These are phyloP conservation scores for Beauveria medogensis DNA, from an alignment of 2,329 filamentous ascomycete species.

Conservation along the genomic window DNA sequence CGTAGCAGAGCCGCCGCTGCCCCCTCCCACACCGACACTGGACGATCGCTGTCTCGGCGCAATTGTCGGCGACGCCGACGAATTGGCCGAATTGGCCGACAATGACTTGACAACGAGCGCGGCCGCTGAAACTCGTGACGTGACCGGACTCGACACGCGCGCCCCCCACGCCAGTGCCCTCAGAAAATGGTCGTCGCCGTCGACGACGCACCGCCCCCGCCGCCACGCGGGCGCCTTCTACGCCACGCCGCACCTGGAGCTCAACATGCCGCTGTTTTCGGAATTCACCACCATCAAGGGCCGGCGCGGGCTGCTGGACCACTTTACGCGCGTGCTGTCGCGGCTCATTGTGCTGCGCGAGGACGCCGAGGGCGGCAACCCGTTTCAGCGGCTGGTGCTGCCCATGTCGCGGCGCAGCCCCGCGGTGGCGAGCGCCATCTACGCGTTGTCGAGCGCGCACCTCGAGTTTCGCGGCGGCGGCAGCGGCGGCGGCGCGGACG, in stretches of 20 bases:
- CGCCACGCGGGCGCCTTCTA: constrained; percentile 15
- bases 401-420: constrained; percentile 47
- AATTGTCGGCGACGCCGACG: too few species aligned
- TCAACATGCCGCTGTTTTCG: constrained; percentile 43
- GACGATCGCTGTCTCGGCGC: background rate
- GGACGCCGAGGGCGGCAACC: constrained; percentile 50
- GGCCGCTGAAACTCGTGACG: too few species aligned
- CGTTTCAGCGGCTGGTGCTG: constrained; percentile 55
- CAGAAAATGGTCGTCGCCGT: background rate
- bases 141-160: background rate
- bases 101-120: background rate
- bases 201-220: background rate
- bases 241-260: constrained; percentile 34
- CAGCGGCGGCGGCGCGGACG: constrained; percentile 40
- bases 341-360: constrained; percentile 59
- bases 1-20: too few species aligned
- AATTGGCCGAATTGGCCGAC: background rate
- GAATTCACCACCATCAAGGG: constrained; percentile 49
- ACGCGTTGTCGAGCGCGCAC: constrained; percentile 76
- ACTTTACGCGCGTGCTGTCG: constrained; percentile 56
- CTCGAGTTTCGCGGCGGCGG: constrained; percentile 57
- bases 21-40: too few species aligned
- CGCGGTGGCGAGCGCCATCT: constrained; percentile 72
- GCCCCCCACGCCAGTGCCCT: background rate
- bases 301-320: constrained; percentile 48